Base-by-base conservation (phyloP, 495 filamentous ascomycete species). In the Lasiosphaeris hirsuta region DNA sequence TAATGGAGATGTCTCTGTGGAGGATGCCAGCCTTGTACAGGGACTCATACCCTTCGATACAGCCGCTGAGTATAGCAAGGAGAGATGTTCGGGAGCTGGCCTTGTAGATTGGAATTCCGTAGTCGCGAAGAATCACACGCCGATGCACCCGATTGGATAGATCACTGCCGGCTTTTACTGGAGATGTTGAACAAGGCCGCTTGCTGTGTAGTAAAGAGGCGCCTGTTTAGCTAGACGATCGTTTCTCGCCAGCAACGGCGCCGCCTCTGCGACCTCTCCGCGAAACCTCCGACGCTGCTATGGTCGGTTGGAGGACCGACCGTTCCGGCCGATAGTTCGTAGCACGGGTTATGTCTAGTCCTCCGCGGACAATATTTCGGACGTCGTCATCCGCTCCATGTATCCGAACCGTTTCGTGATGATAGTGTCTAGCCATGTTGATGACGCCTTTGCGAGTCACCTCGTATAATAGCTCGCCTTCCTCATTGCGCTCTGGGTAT, bases 331-430 rank as follows among this genome's bases (percentile, higher is more conserved):
- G 62, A 51, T 73, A 74, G 62, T 72, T 70, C 46, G 35, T 69
- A 10, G 69, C 69, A 45, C 55, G 66, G 14, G 65, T 71, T 45
- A 72, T 64, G 56, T 75, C 68, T 35, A 77, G 57, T 14, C 67
- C 66, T 50, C 48, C 60, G 41, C 69, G 64, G 38, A 76, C 59
- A 53, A 66, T 58, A n/a, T n/a, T n/a, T n/a, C 53, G 62, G 50
- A 77, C 58, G 39, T 78, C 65, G 56, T 79, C 74, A 44, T 61
- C 65, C 17, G 41, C 56, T 3, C 64, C 65, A 55, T 55, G 34
- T 9, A 78, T n/a, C 62, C 15, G 58, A 39, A 78, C 72, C 17
- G 75, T 79, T 58, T 77, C 68, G 60, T 78, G 67, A 57, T 78
- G 58, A 63, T 79, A 77, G 58, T 79, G 68, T 59, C 72, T 55